Conservation (phyloP, 1,284 basidiomycete species). For the Cryptococcus floricola region DNA sequence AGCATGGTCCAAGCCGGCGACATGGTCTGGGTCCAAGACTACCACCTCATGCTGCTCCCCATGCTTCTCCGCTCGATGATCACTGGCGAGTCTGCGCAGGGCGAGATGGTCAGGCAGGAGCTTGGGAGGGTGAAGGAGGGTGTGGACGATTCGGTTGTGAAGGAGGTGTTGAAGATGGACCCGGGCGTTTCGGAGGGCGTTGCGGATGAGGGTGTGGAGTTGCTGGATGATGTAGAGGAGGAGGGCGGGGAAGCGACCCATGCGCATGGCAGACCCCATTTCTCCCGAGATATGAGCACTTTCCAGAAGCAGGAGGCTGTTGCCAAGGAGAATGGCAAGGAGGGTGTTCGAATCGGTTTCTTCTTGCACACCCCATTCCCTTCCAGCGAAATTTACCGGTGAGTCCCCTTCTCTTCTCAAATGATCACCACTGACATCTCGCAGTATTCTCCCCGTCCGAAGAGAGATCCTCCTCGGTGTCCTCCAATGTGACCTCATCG, state of each 20-base stretch:
- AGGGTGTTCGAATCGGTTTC: slow-evolving; percentile 84
- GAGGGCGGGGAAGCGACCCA: slow-evolving; percentile 32
- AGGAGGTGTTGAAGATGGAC: slow-evolving; percentile 47
- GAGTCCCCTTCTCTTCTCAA: slow-evolving; percentile 30
- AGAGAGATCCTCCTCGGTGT: slow-evolving; percentile 94
- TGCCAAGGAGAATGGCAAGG: slow-evolving; percentile 46
- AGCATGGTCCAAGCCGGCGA: slow-evolving; percentile 73
- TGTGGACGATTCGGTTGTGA: slow-evolving; percentile 58
- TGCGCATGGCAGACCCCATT: slow-evolving; percentile 17
- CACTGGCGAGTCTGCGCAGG: slow-evolving; percentile 62
- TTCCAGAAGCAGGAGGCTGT: slow-evolving; percentile 44
- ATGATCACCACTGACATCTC: slow-evolving; percentile 4
- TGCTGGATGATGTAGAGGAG: slow-evolving; percentile 38
- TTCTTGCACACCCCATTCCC: slow-evolving; percentile 99
- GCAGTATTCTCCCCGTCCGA: slow-evolving; percentile 89
- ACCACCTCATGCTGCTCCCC: slow-evolving; percentile 95
- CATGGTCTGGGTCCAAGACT: slow-evolving; percentile 99
- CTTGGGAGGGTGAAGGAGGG: slow-evolving; percentile 72
- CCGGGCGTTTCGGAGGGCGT: slow-evolving; percentile 21
- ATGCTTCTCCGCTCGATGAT: slow-evolving; percentile 86
- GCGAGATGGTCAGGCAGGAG: slow-evolving; percentile 64
- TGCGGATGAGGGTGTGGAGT: slow-evolving; percentile 39
- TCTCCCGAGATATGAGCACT: slow-evolving; percentile 30
- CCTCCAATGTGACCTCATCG: slow-evolving; percentile 92
- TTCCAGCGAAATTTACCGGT: slow-evolving; percentile 96